Percentiles rank a stretch among this genome's conserved stretches.
Evolutionary conservation across 257 asterid genomes (phyloP).

Genomic region (Voacanga thouarsii): DNA sequence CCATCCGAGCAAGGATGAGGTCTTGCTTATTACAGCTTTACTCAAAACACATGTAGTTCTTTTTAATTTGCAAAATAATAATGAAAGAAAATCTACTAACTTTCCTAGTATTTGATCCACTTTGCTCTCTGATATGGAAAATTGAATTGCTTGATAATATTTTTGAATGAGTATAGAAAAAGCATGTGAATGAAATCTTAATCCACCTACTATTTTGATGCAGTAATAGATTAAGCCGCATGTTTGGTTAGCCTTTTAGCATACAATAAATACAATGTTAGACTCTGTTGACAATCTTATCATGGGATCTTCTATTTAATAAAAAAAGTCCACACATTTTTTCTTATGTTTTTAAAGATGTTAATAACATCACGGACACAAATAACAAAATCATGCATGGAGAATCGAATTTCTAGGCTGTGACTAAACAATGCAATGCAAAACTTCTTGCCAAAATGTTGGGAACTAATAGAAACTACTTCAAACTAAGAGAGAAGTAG

Average conservation of each 20-base stretch:
- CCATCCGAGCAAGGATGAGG: conserved; percentile 78
- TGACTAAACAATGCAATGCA: neutral
- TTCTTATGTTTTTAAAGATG: neutral
- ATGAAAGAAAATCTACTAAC: neutral
- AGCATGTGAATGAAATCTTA: neutral
- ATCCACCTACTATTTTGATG: neutral
- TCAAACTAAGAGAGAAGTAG: neutral
- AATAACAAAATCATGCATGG: neutral
- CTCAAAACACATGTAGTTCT: conserved; percentile 79
- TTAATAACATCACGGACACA: neutral
- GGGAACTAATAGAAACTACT: neutral
- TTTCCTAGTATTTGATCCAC: conserved; percentile 83
- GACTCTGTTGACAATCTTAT: neutral
- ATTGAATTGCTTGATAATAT: too few species aligned
- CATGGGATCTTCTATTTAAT: neutral
- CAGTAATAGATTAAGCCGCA: neutral
- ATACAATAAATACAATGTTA: neutral
- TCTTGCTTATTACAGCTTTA: conserved; percentile 50
- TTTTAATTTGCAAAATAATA: conserved; percentile 55
- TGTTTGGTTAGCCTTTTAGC: neutral
- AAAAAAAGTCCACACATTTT: neutral
- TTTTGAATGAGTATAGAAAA: too few species aligned
- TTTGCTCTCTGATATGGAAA: conserved; percentile 62
- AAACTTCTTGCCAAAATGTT: neutral
- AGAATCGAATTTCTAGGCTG: neutral